Evolutionary conservation across 768 basidiomycete species (phyloP).

Genomic region (Kwoniella mangroviensis): DNA sequence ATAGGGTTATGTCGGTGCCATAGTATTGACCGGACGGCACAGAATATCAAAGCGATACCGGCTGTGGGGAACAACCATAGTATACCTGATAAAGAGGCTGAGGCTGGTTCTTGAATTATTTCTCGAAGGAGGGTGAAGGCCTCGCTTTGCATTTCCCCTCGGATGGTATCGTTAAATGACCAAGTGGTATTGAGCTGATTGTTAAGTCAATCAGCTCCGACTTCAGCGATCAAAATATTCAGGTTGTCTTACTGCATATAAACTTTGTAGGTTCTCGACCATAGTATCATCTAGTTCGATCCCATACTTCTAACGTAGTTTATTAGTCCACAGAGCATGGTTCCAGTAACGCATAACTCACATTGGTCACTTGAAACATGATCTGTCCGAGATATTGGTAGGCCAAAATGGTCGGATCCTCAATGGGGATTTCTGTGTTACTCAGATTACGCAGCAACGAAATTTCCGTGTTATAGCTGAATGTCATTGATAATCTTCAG

Average conservation of each 20-base stretch:
- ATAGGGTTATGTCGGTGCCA: conserved; percentile 31
- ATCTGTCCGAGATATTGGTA: conserved; percentile 45
- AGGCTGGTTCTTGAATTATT: conserved; percentile 34
- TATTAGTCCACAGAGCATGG: neutral
- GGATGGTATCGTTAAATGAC: conserved; percentile 7
- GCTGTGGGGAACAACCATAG: conserved; percentile 50
- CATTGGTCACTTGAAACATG: conserved; percentile 24
- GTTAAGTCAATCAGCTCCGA: too few relatives aligned
- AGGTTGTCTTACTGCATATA: conserved; percentile 22
- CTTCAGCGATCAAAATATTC: neutral
- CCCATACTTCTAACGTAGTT: conserved; percentile 33
- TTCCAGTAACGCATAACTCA: conserved; percentile 2
- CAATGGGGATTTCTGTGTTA: neutral
- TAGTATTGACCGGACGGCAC: conserved; percentile 29
- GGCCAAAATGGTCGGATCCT: conserved; percentile 27
- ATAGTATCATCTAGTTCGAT: conserved; percentile 31
- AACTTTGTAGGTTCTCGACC: conserved; percentile 19
- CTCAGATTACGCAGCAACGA: conserved; percentile 13
- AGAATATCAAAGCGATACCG: conserved; percentile 23
- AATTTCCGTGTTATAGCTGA: conserved; percentile 19
- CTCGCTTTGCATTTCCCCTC: conserved; percentile 6
- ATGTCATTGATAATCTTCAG: too few relatives aligned
- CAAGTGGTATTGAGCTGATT: conserved; percentile 32
- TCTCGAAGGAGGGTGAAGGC: conserved; percentile 22
- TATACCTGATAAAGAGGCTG: conserved; percentile 34